phyloP scores from a whole-genome alignment of 2,329 filamentous ascomycete genomes.

The Colletotrichum viniferum region DNA sequence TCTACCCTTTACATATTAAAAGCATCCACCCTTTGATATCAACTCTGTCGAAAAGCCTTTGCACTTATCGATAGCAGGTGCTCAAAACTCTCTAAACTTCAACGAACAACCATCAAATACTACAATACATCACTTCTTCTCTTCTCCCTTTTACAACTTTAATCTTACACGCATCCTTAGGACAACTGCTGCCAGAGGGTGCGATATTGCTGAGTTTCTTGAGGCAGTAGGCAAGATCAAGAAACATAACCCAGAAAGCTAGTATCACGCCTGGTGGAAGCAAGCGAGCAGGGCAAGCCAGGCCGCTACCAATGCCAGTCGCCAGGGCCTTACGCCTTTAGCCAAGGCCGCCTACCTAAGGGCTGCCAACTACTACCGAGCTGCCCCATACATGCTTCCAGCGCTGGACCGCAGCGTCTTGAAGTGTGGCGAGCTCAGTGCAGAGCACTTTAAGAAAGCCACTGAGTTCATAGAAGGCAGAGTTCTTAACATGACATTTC shows the following conservation, averaged over 20 bases:
- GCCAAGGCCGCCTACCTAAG: constrained; percentile 41
- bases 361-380: constrained; percentile 43
- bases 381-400: constrained; percentile 33
- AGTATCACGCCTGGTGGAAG: constrained; percentile 40
- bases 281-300: constrained; percentile 37
- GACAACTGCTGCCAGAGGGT: constrained; percentile 36
- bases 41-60: neutral
- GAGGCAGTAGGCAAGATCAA: constrained; percentile 40
- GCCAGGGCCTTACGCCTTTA: constrained; percentile 31
- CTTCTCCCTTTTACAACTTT: constrained; percentile 44
- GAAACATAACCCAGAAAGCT: constrained; percentile 39
- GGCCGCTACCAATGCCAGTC: constrained; percentile 30
- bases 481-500: constrained; percentile 30
- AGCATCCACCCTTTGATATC: neutral
- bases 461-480: constrained; percentile 7
- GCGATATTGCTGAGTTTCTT: constrained; percentile 44
- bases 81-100: neutral
- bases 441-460: constrained; percentile 30
- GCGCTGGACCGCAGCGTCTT: constrained; percentile 29
- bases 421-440: neutral
- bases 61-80: neutral
- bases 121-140: constrained; percentile 18
- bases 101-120: neutral
- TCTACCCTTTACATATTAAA: neutral
- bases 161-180: constrained; percentile 45